Conservation (phyloP, 2,329 filamentous ascomycete species). For the Calonectria hawksworthii region DNA sequence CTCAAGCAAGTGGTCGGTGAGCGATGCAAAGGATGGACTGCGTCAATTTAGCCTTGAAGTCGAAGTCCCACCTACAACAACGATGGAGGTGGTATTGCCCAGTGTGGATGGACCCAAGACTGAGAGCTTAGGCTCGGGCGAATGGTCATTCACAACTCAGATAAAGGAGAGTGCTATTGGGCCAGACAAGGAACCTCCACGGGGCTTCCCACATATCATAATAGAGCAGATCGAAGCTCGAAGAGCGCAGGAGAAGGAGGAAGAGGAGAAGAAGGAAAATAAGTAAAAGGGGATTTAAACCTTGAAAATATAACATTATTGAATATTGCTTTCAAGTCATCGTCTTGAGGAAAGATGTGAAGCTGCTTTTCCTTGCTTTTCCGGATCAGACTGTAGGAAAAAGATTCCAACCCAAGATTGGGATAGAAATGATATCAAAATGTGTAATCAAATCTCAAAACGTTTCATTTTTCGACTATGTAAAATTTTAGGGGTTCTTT, state of each 20-base stretch:
- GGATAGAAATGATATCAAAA: background rate
- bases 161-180: constrained; percentile 10
- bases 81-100: constrained; percentile 40
- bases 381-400: background rate
- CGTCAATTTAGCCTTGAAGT: constrained; percentile 18
- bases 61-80: constrained; percentile 35
- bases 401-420: background rate
- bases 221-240: constrained; percentile 19
- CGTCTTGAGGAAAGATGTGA: background rate
- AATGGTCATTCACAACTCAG: constrained; percentile 33
- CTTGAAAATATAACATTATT: background rate
- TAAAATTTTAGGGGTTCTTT: background rate
- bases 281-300: background rate
- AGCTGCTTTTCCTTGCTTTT: background rate
- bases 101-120: constrained; percentile 8
- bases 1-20: constrained; percentile 36
- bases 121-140: constrained; percentile 35
- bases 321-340: too few relatives aligned
- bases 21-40: constrained; percentile 24
- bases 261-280: background rate
- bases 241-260: background rate
- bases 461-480: background rate
- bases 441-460: background rate
- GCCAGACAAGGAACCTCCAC: constrained; percentile 9
- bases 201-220: constrained; percentile 22